Evolutionary conservation across 805 yeast species (phyloP).

Genomic region (Zygoascus bituminiphila): DNA sequence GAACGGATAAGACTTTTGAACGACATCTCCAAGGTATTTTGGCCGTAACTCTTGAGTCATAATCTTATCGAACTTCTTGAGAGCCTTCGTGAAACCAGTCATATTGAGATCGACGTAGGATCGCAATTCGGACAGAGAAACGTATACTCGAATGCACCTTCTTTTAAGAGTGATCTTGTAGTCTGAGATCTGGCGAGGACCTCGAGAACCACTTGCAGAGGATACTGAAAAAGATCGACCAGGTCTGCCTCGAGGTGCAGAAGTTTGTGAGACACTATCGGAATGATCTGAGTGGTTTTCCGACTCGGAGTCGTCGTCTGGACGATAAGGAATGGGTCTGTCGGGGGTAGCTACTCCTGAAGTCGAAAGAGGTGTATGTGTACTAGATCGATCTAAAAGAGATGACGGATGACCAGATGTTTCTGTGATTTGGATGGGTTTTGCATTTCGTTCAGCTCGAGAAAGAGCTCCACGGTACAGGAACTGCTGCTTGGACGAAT

Average conservation of each 20-base stretch:
- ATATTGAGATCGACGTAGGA: constrained; percentile 76
- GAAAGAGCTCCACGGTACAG: not conserved
- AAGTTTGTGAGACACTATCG: constrained; percentile 4
- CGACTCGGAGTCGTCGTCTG: constrained; percentile 5
- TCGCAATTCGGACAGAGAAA: constrained; percentile 69
- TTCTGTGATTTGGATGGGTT: not conserved
- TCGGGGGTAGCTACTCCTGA: constrained; percentile 1
- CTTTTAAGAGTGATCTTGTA: constrained; percentile 49
- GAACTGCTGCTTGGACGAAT: constrained; percentile 2
- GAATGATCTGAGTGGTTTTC: constrained; percentile 5
- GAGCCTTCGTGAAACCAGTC: constrained; percentile 83
- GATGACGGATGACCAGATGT: not conserved
- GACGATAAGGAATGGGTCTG: not conserved
- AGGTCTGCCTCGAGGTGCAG: constrained; percentile 17
- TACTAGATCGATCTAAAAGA: not conserved
- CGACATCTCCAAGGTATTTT: constrained; percentile 42
- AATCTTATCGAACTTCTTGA: constrained; percentile 87
- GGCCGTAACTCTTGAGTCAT: constrained; percentile 51
- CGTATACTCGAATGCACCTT: constrained; percentile 57
- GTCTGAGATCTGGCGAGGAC: constrained; percentile 33
- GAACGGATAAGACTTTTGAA: constrained; percentile 49
- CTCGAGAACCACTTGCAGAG: not conserved
- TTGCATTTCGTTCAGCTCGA: not conserved
- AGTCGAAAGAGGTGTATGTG: not conserved
- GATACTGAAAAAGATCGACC: not conserved